Base-by-base conservation (phyloP, 2,329 filamentous ascomycete genomes). In the Ceratocystis smalleyi region DNA sequence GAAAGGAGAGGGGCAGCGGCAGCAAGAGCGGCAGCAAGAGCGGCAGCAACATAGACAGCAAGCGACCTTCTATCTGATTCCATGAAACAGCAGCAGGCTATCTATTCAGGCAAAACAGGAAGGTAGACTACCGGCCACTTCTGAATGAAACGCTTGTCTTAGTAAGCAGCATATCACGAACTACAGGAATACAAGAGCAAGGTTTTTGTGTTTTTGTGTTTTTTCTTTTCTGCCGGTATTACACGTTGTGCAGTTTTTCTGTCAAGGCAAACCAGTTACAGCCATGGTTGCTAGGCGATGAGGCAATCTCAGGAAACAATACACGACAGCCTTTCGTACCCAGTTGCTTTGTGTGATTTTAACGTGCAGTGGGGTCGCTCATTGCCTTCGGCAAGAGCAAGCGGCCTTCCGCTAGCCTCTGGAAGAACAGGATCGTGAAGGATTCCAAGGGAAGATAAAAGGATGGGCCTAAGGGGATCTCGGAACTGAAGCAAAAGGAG, bases 391-490 rank as follows among this genome's bases (percentile, higher is more conserved):
- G 54, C 54, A 57, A 35, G 27, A 35, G 15, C 27, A 57, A 57
- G 54, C 54, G 54, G 54, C 4, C 54, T 35, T 57, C 27, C 54
- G 54, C 54, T 15, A 5, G 19, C n/a, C 32, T 57, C 17, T n/a
- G 27, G 22, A n/a, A 8, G 54, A 35, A n/a, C 17, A 51, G 54
- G 54, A 35, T 35, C 8, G 6, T 35, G 8, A 57, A 57, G 54
- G 54, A 57, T 57, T 24, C 8, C 17, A 57, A 57, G 54, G 27
- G 27, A 57, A 57, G 54, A 57, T 57, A 57, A 57, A 35, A 57
- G 54, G 54, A 57, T 57, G 54, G 17, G 30, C 19, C 54, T 57
- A 57, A 32, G 54, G 32, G 54, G 54, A 57, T 57, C 54, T 57
- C 54, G 27, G 54, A 35, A 32, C 27, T 35, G 27, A 2, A 55